phyloP scores from a whole-genome alignment of 345 rosid genomes.

The Cardamine resedifolia region DNA sequence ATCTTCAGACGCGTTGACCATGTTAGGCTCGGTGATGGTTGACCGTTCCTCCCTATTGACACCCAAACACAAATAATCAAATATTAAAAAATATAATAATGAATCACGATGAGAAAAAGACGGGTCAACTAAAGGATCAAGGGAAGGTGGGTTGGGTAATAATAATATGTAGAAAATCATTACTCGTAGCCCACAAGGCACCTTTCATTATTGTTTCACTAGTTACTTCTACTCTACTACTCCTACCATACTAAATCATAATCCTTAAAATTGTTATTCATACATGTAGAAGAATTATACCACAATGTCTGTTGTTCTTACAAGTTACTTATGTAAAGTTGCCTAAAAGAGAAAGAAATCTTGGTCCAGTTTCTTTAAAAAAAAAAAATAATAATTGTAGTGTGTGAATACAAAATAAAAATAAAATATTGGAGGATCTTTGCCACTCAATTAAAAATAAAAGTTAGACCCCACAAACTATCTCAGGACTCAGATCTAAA shows the following conservation, averaged over 20 bases:
- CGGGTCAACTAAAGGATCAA: slow-evolving; percentile 19
- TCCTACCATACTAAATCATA: not conserved
- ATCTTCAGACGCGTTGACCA: slow-evolving; percentile 87
- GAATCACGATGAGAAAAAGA: slow-evolving; percentile 19
- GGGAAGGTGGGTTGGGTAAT: slow-evolving; percentile 18
- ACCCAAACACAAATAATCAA: not conserved
- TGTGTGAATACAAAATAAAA: not conserved
- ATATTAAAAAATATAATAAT: not conserved
- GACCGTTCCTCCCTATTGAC: slow-evolving; percentile 71
- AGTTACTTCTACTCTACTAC: slow-evolving; percentile 19
- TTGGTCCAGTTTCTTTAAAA: too few species aligned
- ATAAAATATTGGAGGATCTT: slow-evolving; percentile 1
- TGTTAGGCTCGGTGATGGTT: slow-evolving; percentile 67
- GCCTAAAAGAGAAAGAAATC: slow-evolving; percentile 23
- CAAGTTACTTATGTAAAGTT: not conserved
- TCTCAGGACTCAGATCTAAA: slow-evolving; percentile 29
- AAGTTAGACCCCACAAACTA: slow-evolving; percentile 25
- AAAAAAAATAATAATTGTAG: too few species aligned
- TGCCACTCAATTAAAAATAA: slow-evolving; percentile 5
- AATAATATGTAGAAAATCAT: slow-evolving; percentile 29
- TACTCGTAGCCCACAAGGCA: slow-evolving; percentile 24
- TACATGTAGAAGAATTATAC: not conserved
- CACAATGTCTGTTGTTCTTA: not conserved
- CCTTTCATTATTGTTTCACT: slow-evolving; percentile 10
- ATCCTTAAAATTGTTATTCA: not conserved